These are phyloP conservation scores for Pyrenophora graminea DNA, from an alignment of 2,329 filamentous ascomycete genomes.

Conservation along the genomic window DNA sequence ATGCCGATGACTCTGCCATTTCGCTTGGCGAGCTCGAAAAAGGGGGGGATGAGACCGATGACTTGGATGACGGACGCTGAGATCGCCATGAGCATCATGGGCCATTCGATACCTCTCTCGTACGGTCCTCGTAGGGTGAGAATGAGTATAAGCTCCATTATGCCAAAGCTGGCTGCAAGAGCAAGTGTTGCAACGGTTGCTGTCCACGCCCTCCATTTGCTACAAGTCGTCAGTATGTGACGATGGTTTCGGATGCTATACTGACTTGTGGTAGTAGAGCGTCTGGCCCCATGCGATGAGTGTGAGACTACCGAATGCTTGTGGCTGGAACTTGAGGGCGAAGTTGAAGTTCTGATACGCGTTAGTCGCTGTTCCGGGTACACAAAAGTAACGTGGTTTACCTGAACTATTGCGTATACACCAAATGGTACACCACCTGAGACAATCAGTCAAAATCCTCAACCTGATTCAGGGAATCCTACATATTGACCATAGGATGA, in stretches of 20 bases:
- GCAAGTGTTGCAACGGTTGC: conserved; percentile 49
- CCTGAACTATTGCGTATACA: conserved; percentile 57
- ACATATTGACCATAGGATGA: conserved; percentile 67
- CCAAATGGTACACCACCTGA: conserved; percentile 54
- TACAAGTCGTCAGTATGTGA: conserved; percentile 27
- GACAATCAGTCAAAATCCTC: conserved; percentile 1
- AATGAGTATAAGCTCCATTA: conserved; percentile 61
- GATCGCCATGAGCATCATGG: conserved; percentile 61
- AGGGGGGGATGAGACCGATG: conserved; percentile 62
- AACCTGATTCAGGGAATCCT: conserved; percentile 4
- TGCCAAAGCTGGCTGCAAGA: conserved; percentile 54
- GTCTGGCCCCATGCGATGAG: conserved; percentile 59
- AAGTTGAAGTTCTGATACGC: conserved; percentile 57
- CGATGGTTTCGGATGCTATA: not conserved
- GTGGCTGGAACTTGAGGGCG: conserved; percentile 59
- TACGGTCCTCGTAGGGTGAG: conserved; percentile 62
- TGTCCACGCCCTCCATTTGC: conserved; percentile 55
- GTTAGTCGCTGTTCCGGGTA: not conserved
- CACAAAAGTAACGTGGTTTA: conserved; percentile 19
- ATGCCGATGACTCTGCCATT: conserved; percentile 65
- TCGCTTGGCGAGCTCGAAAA: conserved; percentile 65
- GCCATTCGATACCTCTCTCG: conserved; percentile 57
- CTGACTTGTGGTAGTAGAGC: conserved; percentile 56
- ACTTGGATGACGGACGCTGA: conserved; percentile 62
- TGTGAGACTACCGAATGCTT: conserved; percentile 56